phyloP scores from a whole-genome alignment of 106 monocot genomes.

The Acorus calamus region DNA sequence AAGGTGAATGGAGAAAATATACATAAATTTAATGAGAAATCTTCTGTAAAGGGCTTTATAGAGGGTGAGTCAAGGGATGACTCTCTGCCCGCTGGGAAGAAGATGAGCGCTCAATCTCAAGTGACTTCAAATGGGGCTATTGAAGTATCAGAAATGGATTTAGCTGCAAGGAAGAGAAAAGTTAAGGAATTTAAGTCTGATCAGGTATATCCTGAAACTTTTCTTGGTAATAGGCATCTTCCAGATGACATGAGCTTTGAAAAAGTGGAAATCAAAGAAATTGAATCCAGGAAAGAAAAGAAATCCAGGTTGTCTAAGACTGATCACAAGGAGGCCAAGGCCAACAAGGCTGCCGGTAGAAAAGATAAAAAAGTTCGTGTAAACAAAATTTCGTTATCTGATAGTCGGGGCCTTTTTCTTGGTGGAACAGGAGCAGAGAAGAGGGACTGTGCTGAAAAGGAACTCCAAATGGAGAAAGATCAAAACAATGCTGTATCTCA shows the following conservation, averaged over 20 bases:
- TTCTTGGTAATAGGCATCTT: background rate
- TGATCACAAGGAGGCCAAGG: constrained; percentile 24
- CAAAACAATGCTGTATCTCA: constrained; percentile 5
- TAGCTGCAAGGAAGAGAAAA: constrained; percentile 40
- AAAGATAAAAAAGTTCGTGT: constrained; percentile 7
- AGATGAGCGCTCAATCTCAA: constrained; percentile 9
- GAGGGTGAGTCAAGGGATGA: constrained; percentile 12
- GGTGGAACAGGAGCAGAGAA: constrained; percentile 11
- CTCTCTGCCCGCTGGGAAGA: constrained; percentile 15
- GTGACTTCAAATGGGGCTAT: constrained; percentile 13
- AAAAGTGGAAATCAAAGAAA: constrained; percentile 26
- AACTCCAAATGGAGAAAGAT: constrained; percentile 3
- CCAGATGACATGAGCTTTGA: constrained; percentile 2
- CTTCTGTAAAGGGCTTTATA: constrained; percentile 26
- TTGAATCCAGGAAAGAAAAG: constrained; percentile 31
- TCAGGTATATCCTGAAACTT: constrained; percentile 12
- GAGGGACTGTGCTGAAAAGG: constrained; percentile 12
- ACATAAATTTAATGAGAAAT: constrained; percentile 16
- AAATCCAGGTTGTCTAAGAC: constrained; percentile 29
- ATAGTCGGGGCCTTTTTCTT: constrained; percentile 9
- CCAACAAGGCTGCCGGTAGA: constrained; percentile 12
- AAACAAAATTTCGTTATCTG: constrained; percentile 11
- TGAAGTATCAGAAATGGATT: constrained; percentile 27
- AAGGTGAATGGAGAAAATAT: constrained; percentile 18
- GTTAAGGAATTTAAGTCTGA: constrained; percentile 36